Base-by-base conservation (phyloP, 2,329 filamentous ascomycete genomes). In the Lachnellula hyalina region DNA sequence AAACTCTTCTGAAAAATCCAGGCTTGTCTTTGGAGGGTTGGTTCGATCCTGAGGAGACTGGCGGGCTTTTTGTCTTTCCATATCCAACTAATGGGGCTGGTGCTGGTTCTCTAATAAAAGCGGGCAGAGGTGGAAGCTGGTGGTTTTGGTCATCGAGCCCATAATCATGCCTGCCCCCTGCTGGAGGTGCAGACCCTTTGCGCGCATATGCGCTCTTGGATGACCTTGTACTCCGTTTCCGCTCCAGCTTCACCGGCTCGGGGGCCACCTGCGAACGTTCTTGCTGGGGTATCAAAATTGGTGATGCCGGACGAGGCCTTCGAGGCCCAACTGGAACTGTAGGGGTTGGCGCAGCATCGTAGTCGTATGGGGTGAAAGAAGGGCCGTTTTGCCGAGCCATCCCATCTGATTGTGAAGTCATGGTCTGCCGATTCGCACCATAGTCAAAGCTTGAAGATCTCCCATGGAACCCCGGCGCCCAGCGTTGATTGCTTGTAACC, bases 1-100 rank as follows among this genome's bases (percentile, higher is more conserved):
- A 97, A 40, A 97, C 89, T 60, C 93, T 84, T 64, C 90, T 85
- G 75, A 97, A 97, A 75, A 99, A 97, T 19, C 94, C 92, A 8
- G 83, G 89, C 54, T 85, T 84, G 66, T 90, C 86, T 68, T 87
- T 89, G 51, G 77, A 71, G 72, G 64, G 75, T 62, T 71, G 74
- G 59, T 67, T 74, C 59, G 72, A 71, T 60, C 67, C 74, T 69
- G 54, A 41, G 21, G 55, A 57, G 6, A 53, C 21, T 35, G 45
- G 70, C 57, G 68, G 70, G 42, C 70, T 67, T 23, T 73, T 67
- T 15, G 72, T 63, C 55, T 81, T 82, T 41, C 77, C 74, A 57
- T 75, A 75, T 45, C 74, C 75, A 52, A 81, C 76, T 17, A 75
- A 74, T 42, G 80, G 78, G 60, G 79, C 78, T 47, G 80, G 76